These are phyloP conservation scores for Dioszegia aurantiaca DNA, from an alignment of 768 basidiomycete genomes.

Conservation along the genomic window DNA sequence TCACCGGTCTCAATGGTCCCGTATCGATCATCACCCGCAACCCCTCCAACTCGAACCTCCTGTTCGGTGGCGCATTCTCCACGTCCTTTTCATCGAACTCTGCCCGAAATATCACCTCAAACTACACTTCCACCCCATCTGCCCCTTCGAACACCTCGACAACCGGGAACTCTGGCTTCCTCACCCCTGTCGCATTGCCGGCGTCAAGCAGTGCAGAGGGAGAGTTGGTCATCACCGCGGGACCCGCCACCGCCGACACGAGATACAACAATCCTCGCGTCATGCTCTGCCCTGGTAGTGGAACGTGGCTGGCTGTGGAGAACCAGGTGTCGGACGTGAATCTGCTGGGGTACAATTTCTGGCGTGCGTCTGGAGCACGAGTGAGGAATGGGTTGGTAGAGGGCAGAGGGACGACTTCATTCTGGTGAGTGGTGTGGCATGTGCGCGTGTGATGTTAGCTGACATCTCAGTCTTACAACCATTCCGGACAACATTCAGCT, in stretches of 20 bases:
- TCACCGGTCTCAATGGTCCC: slow-evolving; percentile 73
- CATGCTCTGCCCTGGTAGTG: slow-evolving; percentile 76
- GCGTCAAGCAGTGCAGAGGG: slow-evolving; percentile 64
- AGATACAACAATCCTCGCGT: slow-evolving; percentile 44
- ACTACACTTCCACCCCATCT: slow-evolving; percentile 70
- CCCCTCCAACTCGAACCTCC: slow-evolving; percentile 67
- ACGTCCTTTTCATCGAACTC: slow-evolving; percentile 56
- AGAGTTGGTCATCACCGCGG: slow-evolving; percentile 61
- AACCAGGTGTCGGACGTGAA: slow-evolving; percentile 70
- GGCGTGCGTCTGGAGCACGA: slow-evolving; percentile 74
- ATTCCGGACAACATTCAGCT: slow-evolving; percentile 85
- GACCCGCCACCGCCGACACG: slow-evolving; percentile 39
- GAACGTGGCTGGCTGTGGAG: slow-evolving; percentile 81
- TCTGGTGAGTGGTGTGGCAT: slow-evolving; percentile 62
- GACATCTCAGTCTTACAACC: slow-evolving; percentile 65
- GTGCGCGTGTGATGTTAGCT: slow-evolving; percentile 14
- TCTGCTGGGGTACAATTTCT: slow-evolving; percentile 68
- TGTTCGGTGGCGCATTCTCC: slow-evolving; percentile 85
- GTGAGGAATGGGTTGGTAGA: slow-evolving; percentile 85
- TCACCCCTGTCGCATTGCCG: slow-evolving; percentile 67
- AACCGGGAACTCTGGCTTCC: slow-evolving; percentile 81
- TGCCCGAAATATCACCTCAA: slow-evolving; percentile 57
- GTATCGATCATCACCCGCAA: slow-evolving; percentile 76
- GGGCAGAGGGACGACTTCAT: slow-evolving; percentile 78
- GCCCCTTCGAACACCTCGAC: slow-evolving; percentile 63